Conservation (phyloP, 371 early-diverging fungal genomes). For the Mortierella sp. region DNA sequence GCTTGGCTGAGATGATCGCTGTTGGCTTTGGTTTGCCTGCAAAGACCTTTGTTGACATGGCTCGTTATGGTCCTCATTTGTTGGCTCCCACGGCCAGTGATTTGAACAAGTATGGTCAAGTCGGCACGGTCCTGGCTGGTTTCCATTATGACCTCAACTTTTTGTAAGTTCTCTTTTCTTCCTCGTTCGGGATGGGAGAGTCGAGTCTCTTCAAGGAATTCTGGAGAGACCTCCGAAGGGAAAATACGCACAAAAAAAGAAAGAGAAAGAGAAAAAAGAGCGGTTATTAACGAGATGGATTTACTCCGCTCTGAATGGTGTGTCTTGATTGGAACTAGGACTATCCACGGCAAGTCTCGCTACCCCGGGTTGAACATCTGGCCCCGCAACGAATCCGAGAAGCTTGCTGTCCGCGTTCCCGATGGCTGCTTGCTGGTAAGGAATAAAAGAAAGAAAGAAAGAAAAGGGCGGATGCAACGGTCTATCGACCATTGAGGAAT, state of each 20-base stretch:
- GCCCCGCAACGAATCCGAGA: slow-evolving; percentile 64
- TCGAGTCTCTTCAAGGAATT: too few relatives aligned
- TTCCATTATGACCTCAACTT: slow-evolving; percentile 76
- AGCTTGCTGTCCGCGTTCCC: slow-evolving; percentile 70
- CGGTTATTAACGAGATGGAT: too few relatives aligned
- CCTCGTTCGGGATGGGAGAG: not conserved
- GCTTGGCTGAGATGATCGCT: slow-evolving; percentile 68
- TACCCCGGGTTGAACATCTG: slow-evolving; percentile 80
- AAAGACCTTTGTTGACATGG: slow-evolving; percentile 60
- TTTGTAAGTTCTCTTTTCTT: slow-evolving; percentile 51
- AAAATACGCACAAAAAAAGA: too few relatives aligned
- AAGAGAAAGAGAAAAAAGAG: too few relatives aligned
- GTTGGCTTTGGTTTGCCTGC: slow-evolving; percentile 67
- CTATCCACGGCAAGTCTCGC: slow-evolving; percentile 79
- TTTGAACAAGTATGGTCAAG: slow-evolving; percentile 63
- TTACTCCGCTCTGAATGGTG: too few relatives aligned
- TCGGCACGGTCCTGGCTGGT: slow-evolving; percentile 72
- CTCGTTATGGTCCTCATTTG: slow-evolving; percentile 72
- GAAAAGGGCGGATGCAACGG: too few relatives aligned
- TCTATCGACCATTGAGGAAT: too few relatives aligned
- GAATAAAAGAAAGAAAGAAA: too few relatives aligned
- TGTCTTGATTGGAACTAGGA: slow-evolving; percentile 20
- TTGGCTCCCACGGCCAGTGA: slow-evolving; percentile 77
- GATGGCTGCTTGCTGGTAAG: slow-evolving; percentile 69
- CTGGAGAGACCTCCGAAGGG: too few relatives aligned